A percentile compares a stretch with the other conserved stretches of the same genome.
phyloP scores from a whole-genome alignment of 1,139 yeast species.

The Yamadazyma spencermartinsiae region DNA sequence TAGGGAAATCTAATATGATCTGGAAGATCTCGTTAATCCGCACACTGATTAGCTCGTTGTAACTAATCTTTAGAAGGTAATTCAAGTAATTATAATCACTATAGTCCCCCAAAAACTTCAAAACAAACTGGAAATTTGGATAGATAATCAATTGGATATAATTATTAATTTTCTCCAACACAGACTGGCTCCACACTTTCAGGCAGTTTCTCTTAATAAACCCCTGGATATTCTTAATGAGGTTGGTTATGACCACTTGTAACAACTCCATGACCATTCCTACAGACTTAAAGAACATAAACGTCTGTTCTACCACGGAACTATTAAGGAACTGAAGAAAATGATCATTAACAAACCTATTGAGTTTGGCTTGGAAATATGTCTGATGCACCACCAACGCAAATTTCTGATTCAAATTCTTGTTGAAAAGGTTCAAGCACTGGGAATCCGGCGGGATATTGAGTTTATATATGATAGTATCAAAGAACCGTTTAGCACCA shows the following conservation, averaged over 20 bases:
- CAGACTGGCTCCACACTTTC: conserved; percentile 42
- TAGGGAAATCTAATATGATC: conserved; percentile 60
- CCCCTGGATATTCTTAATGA: conserved; percentile 39
- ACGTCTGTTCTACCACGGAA: conserved; percentile 6
- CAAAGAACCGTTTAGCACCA: conserved; percentile 16
- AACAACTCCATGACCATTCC: conserved; percentile 31
- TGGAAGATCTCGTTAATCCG: conserved; percentile 67
- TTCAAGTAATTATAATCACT: conserved; percentile 11
- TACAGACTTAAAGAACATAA: conserved; percentile 16
- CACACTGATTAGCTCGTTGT: conserved; percentile 47
- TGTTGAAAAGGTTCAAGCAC: conserved; percentile 9
- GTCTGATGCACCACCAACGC: conserved; percentile 6
- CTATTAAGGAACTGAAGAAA: conserved; percentile 9
- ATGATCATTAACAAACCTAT: conserved; percentile 12
- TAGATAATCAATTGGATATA: conserved; percentile 42
- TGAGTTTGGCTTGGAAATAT: conserved; percentile 11
- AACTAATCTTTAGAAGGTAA: conserved; percentile 40
- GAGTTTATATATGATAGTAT: conserved; percentile 11
- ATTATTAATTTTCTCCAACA: conserved; percentile 34
- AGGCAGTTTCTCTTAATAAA: conserved; percentile 38
- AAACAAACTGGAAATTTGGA: conserved; percentile 34
- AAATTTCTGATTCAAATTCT: conserved; percentile 15
- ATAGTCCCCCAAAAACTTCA: conserved; percentile 20
- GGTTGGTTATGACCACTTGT: conserved; percentile 39
- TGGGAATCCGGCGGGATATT: not conserved